Evolutionary conservation across 2,329 filamentous ascomycete species (phyloP), one percentile per base, ranked within the genome.

Genomic region (Aspergillus pseudoviridinutans): DNA sequence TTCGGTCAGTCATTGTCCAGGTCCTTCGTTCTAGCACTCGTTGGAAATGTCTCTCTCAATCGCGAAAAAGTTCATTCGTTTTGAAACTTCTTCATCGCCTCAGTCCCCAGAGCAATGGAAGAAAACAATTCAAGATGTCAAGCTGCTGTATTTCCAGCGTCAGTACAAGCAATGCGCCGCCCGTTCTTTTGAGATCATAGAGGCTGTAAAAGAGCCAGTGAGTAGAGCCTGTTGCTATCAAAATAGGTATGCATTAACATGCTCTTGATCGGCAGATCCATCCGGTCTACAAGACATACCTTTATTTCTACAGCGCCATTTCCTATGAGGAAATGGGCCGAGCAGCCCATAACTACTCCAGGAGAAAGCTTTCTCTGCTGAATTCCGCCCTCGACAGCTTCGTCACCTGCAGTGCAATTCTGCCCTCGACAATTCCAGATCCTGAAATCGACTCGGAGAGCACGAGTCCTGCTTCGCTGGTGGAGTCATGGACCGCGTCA

Each of bases 261-360:
- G 50, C 41, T 32, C 32, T 32, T 50, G 6, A n/a, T 49, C 51
- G n/a, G 12, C 51, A 77, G 74, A 61, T 72, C 24, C 63, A 75
- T 56, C 64, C 68, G 6, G 60, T 75, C 29, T 61, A 73, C 56
- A 68, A 66, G 25, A 69, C 70, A 4, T 80, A 76, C 61, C 70
- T 81, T 42, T 71, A 72, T 57, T 80, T 81, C 64, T 81, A 81
- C 65, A 70, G 71, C 9, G 80, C 74, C 3, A 67, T 78, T 9
- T 77, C 72, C 27, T 76, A 79, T 58, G 79, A 82, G 57, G 71
- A 72, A 3, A 70, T 81, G n/a, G 79, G 77, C 3, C 72, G 76
- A 9, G 63, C 71, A 29, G 76, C 79, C 52, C 79, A 81, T 54
- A 69, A 76, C n/a, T 75, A 76, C 61, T 81, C 79, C 2, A 64